Evolutionary conservation across 768 basidiomycete genomes (phyloP).

Genomic region (Gloeophyllum trabeum): DNA sequence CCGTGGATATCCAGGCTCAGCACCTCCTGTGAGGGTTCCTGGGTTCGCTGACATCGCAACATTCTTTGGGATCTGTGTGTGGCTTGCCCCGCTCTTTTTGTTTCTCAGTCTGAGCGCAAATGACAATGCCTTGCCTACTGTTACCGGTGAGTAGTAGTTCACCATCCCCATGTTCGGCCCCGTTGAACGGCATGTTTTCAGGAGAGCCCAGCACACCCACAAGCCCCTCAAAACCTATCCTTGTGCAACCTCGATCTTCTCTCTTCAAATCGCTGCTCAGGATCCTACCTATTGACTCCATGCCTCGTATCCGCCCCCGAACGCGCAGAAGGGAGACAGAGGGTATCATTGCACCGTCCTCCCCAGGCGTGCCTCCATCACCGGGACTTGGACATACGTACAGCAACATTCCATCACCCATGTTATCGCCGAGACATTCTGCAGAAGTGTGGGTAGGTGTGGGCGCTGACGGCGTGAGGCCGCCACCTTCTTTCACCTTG

Average conservation of each 20-base stretch:
- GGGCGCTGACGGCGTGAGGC: not conserved
- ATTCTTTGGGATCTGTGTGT: constrained; percentile 80
- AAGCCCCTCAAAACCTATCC: constrained; percentile 15
- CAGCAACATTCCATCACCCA: not conserved
- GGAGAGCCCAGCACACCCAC: constrained; percentile 12
- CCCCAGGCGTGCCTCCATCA: constrained; percentile 19
- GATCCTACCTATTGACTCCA: constrained; percentile 24
- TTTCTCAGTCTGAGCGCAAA: constrained; percentile 96
- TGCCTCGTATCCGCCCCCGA: constrained; percentile 32
- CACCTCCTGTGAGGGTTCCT: constrained; percentile 18
- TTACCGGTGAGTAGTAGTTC: constrained; percentile 29
- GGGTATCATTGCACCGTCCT: constrained; percentile 60
- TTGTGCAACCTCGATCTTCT: constrained; percentile 35
- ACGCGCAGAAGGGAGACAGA: constrained; percentile 44
- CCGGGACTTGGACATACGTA: too few relatives aligned
- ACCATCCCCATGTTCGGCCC: not conserved
- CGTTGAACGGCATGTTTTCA: not conserved
- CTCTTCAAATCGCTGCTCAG: constrained; percentile 59
- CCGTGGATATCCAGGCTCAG: constrained; percentile 22
- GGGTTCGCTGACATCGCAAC: constrained; percentile 68
- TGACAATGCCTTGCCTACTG: constrained; percentile 84
- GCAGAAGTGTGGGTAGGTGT: not conserved
- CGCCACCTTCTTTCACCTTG: not conserved
- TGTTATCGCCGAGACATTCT: not conserved
- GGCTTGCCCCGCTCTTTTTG: constrained; percentile 84